phyloP scores from a whole-genome alignment of 805 yeast genomes.

The Suhomyces sp. region DNA sequence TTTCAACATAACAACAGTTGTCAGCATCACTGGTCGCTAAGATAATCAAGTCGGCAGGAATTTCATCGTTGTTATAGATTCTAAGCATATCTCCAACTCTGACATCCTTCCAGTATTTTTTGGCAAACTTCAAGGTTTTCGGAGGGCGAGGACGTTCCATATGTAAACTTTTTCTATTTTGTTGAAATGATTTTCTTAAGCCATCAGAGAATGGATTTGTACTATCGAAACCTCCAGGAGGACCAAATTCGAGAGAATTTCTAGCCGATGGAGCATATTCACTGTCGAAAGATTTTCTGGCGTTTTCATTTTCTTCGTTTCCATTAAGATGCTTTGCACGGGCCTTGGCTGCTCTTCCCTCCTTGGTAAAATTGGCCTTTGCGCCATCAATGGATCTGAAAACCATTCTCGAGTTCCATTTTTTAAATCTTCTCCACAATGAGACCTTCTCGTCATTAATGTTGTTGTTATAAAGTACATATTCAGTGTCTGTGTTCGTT shows the following conservation, averaged over 20 bases:
- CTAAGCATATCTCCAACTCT: conserved; percentile 73
- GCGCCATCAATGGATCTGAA: conserved; percentile 26
- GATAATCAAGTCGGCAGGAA: conserved; percentile 74
- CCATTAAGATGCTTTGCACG: conserved; percentile 7
- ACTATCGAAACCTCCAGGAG: conserved; percentile 7
- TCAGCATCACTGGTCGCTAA: conserved; percentile 70
- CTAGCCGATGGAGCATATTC: conserved; percentile 8
- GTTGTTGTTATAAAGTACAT: conserved; percentile 49
- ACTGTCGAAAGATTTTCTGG: conserved; percentile 30
- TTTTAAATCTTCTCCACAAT: conserved; percentile 69
- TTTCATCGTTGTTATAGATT: conserved; percentile 66
- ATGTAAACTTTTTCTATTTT: conserved; percentile 9
- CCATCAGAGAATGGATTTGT: conserved; percentile 6
- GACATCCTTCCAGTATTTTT: conserved; percentile 64
- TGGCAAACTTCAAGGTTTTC: conserved; percentile 30
- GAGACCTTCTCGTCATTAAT: conserved; percentile 63
- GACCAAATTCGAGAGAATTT: conserved; percentile 6
- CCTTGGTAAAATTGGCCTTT: conserved; percentile 31
- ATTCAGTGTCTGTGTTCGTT: conserved; percentile 30
- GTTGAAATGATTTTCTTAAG: conserved; percentile 18
- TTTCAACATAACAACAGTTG: conserved; percentile 66
- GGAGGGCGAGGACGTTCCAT: conserved; percentile 8
- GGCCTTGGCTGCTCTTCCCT: conserved; percentile 32
- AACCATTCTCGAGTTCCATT: conserved; percentile 37
- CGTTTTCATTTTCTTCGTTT: conserved; percentile 6